phyloP scores from a whole-genome alignment of 1,284 basidiomycete species.

The Ceraceosorus guamensis region DNA sequence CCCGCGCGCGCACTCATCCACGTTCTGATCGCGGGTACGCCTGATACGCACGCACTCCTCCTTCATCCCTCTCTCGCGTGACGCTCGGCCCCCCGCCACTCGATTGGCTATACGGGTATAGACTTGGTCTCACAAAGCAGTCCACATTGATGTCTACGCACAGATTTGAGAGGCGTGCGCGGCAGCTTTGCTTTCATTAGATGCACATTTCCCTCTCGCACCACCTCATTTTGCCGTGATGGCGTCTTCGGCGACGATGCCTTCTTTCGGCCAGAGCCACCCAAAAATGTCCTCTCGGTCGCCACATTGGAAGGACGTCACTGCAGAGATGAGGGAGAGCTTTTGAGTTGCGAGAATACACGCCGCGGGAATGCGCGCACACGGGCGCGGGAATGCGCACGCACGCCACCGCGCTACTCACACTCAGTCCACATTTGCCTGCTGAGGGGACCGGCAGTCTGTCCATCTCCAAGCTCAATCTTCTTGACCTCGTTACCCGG shows the following conservation, averaged over 20 bases:
- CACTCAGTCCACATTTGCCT: conserved; percentile 23
- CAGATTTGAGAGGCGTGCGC: too few species aligned
- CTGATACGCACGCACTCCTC: too few species aligned
- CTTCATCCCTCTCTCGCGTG: too few species aligned
- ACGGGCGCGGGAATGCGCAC: too few species aligned
- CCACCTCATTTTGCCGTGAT: neutral
- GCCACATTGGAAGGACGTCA: conserved; percentile 33
- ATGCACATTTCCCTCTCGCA: neutral
- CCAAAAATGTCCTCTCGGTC: conserved; percentile 36
- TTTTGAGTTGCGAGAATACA: neutral
- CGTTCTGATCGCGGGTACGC: too few species aligned
- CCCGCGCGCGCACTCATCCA: too few species aligned
- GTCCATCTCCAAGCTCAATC: conserved; percentile 46
- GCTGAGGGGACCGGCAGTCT: conserved; percentile 39
- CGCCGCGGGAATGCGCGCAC: conserved; percentile 11
- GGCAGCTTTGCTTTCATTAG: too few species aligned
- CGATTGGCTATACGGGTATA: too few species aligned
- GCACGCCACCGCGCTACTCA: conserved; percentile 23
- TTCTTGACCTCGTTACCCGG: conserved; percentile 30
- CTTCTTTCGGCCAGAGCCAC: conserved; percentile 47
- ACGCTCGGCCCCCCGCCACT: too few species aligned
- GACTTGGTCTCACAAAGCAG: too few species aligned
- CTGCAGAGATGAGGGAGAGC: conserved; percentile 29
- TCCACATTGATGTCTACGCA: too few species aligned
- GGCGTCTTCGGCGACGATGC: conserved; percentile 37